These are phyloP conservation scores for Terfezia claveryi DNA, from an alignment of 495 filamentous ascomycete species.

Conservation along the genomic window DNA sequence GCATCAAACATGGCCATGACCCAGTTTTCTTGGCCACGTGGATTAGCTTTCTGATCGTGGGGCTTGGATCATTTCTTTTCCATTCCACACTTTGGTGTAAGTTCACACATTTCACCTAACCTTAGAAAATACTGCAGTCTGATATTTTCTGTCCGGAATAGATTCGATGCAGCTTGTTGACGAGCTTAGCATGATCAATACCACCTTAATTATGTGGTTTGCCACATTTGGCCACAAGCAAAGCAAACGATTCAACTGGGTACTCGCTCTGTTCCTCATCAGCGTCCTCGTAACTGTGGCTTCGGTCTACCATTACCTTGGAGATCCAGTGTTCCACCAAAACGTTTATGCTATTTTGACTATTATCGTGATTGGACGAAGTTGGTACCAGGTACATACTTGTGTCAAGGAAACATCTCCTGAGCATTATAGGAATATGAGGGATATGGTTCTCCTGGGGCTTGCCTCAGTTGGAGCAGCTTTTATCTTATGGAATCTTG, in stretches of 20 bases:
- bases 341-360: conserved; percentile 71
- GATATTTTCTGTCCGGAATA: conserved; percentile 16
- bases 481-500: conserved; percentile 71
- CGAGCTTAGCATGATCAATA: conserved; percentile 95
- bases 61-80: conserved; percentile 59
- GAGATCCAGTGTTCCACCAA: conserved; percentile 85
- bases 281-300: conserved; percentile 5
- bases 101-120: conserved; percentile 9
- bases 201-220: conserved; percentile 69
- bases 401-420: conserved; percentile 43
- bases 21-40: conserved; percentile 49
- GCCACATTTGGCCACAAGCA: conserved; percentile 61
- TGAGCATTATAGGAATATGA: conserved; percentile 44
- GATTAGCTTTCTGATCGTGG: conserved; percentile 57
- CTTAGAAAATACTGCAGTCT: not conserved
- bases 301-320: conserved; percentile 62
- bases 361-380: conserved; percentile 47
- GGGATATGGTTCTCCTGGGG: conserved; percentile 49
- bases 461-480: conserved; percentile 59
- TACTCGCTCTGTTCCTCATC: conserved; percentile 30
- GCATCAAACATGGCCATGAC: conserved; percentile 46
- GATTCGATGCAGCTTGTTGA: conserved; percentile 96
- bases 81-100: conserved; percentile 65
- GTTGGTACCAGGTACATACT: conserved; percentile 78
- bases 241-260: conserved; percentile 28